phyloP scores from a whole-genome alignment of 31 red algal genomes.

The Endocladia muricata region DNA sequence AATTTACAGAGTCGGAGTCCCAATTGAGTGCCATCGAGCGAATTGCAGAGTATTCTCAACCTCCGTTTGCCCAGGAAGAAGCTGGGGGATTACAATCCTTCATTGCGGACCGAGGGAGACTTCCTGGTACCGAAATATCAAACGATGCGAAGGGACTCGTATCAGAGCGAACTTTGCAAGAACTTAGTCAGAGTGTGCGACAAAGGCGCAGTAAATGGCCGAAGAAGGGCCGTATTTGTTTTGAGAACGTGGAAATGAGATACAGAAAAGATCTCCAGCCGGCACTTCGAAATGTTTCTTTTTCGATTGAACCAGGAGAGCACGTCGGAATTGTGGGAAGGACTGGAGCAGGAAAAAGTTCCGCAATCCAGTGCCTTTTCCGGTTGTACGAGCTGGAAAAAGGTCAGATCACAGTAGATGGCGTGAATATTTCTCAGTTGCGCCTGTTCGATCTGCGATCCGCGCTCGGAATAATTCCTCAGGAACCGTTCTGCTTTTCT shows the following conservation, averaged over 20 bases:
- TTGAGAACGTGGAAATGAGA: slow-evolving; percentile 82
- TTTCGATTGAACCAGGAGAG: slow-evolving; percentile 70
- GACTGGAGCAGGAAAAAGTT: slow-evolving; percentile 98
- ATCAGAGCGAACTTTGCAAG: slow-evolving; percentile 37
- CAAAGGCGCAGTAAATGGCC: slow-evolving; percentile 71
- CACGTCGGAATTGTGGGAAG: slow-evolving; percentile 92
- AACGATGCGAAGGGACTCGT: slow-evolving; percentile 40
- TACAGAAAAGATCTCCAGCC: slow-evolving; percentile 90
- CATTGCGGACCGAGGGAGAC: slow-evolving; percentile 13
- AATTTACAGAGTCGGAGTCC: slow-evolving; percentile 86
- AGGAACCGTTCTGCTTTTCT: slow-evolving; percentile 91
- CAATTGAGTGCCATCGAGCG: slow-evolving; percentile 85
- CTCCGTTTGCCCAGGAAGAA: slow-evolving; percentile 76
- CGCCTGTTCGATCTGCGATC: slow-evolving; percentile 74
- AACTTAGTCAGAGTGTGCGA: slow-evolving; percentile 17
- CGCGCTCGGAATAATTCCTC: slow-evolving; percentile 84
- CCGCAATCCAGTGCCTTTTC: slow-evolving; percentile 81
- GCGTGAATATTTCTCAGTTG: slow-evolving; percentile 64
- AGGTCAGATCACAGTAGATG: slow-evolving; percentile 83
- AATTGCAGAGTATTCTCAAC: slow-evolving; percentile 68
- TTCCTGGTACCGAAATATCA: background rate
- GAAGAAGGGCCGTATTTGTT: slow-evolving; percentile 59
- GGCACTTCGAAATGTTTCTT: slow-evolving; percentile 64
- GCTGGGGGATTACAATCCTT: slow-evolving; percentile 46
- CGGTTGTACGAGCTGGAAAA: slow-evolving; percentile 74